A percentile compares a stretch with the other conserved stretches of the same genome.
Conservation (phyloP, 1,139 yeast genomes). For the Taphrina deformans region DNA sequence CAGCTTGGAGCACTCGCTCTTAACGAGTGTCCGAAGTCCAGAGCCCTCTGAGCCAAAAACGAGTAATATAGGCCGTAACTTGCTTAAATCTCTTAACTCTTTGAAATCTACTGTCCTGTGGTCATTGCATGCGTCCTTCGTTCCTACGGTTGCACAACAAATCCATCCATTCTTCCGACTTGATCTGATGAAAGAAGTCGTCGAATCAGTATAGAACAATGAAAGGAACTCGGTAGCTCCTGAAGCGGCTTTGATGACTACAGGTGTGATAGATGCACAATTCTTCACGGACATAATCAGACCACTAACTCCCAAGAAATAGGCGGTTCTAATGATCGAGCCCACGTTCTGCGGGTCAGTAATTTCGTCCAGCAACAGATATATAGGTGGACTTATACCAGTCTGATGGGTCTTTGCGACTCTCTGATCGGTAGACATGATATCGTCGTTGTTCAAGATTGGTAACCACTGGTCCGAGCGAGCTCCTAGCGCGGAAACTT, state of each 20-base stretch:
- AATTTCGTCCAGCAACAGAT: constrained; percentile 43
- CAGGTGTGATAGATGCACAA: constrained; percentile 73
- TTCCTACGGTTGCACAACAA: constrained; percentile 63
- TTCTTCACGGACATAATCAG: constrained; percentile 62
- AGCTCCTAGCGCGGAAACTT: constrained; percentile 1
- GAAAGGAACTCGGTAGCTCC: constrained; percentile 83
- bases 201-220: constrained; percentile 58
- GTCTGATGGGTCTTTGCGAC: background rate
- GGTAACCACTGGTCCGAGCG: constrained; percentile 5
- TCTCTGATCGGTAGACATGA: background rate
- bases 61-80: constrained; percentile 5
- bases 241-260: constrained; percentile 75
- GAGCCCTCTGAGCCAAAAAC: constrained; percentile 24
- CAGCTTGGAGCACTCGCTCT: constrained; percentile 4
- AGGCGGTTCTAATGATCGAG: constrained; percentile 78
- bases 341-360: constrained; percentile 92
- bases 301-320: constrained; percentile 81
- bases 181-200: constrained; percentile 62
- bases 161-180: constrained; percentile 66
- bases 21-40: constrained; percentile 17
- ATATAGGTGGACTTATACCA: constrained; percentile 2
- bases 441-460: constrained; percentile 1
- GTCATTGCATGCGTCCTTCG: background rate
- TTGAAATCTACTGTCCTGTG: background rate
- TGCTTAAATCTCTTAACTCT: background rate